Percentiles rank a stretch among this genome's conserved stretches.
phyloP scores from a whole-genome alignment of 345 rosid species.

The Lepidium africanum region DNA sequence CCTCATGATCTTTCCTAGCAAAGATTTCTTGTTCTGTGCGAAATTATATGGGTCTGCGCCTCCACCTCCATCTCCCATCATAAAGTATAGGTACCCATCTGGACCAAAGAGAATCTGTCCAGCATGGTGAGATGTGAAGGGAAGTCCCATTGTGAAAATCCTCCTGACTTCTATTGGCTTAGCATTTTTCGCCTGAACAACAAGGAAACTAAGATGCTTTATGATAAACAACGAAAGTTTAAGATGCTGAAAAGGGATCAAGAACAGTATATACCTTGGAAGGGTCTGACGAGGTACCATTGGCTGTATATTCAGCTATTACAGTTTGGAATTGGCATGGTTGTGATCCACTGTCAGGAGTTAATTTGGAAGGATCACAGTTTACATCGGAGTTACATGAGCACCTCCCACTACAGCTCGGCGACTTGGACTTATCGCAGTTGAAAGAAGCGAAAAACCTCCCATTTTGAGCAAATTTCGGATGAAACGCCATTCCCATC shows the following conservation, averaged over 20 bases:
- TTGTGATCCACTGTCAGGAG: slow-evolving; percentile 44
- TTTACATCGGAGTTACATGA: slow-evolving; percentile 69
- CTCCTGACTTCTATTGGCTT: slow-evolving; percentile 29
- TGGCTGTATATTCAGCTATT: slow-evolving; percentile 59
- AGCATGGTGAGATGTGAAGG: slow-evolving; percentile 69
- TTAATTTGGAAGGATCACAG: slow-evolving; percentile 74
- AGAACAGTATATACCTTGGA: slow-evolving; percentile 33
- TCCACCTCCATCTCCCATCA: slow-evolving; percentile 94
- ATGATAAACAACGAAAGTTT: neutral
- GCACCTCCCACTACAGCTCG: slow-evolving; percentile 65
- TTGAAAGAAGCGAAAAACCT: slow-evolving; percentile 70
- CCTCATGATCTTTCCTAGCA: slow-evolving; percentile 93
- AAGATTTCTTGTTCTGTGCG: slow-evolving; percentile 85
- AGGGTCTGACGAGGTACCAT: slow-evolving; percentile 44
- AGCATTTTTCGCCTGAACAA: slow-evolving; percentile 27
- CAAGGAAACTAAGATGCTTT: neutral
- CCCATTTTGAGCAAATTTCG: slow-evolving; percentile 54
- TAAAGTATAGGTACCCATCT: slow-evolving; percentile 79
- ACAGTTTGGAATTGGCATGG: slow-evolving; percentile 72
- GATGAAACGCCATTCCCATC: slow-evolving; percentile 82
- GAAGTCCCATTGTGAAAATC: slow-evolving; percentile 71
- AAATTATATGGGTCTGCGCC: slow-evolving; percentile 75
- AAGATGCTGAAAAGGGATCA: neutral
- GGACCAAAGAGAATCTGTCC: slow-evolving; percentile 99
- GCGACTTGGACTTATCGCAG: slow-evolving; percentile 66